Evolutionary conservation across 140 eudicot genomes (phyloP).

Genomic region (Erigeron philadelphicus): DNA sequence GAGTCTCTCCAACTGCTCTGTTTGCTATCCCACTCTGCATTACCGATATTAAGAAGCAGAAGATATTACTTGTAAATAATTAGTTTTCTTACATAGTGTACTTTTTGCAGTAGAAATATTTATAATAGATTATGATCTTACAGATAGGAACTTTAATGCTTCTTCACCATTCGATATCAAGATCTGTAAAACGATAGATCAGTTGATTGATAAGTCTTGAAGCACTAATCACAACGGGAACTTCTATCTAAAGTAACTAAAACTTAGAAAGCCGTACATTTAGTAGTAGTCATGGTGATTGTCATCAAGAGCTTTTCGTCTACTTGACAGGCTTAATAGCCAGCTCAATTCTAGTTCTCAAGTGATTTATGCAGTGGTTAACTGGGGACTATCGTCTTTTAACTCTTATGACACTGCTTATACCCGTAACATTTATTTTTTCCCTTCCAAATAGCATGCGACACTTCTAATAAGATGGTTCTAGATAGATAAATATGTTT

Average conservation of each 20-base stretch:
- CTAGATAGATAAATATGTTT: too few species aligned
- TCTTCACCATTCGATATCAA: constrained; percentile 50
- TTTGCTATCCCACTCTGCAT: constrained; percentile 80
- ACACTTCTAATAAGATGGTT: too few species aligned
- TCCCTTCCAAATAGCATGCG: too few species aligned
- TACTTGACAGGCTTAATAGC: background rate
- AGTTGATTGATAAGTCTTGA: constrained; percentile 11
- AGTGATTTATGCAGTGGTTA: background rate
- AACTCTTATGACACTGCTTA: too few species aligned
- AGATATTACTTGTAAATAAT: background rate
- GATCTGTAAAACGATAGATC: constrained; percentile 38
- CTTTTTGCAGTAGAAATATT: background rate
- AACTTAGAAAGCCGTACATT: constrained; percentile 6
- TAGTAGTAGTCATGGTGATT: constrained; percentile 16
- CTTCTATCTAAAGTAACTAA: background rate
- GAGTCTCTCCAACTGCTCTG: constrained; percentile 98
- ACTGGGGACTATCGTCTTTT: too few species aligned
- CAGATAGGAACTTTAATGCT: constrained; percentile 56
- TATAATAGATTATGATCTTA: constrained; percentile 37
- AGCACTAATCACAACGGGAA: background rate
- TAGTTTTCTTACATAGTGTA: constrained; percentile 20
- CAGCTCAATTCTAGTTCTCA: background rate
- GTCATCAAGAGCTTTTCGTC: background rate
- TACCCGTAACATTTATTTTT: too few species aligned
- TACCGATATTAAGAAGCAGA: constrained; percentile 25